These are phyloP conservation scores for Mycena vitilis DNA, from an alignment of 768 basidiomycete genomes.

Conservation along the genomic window DNA sequence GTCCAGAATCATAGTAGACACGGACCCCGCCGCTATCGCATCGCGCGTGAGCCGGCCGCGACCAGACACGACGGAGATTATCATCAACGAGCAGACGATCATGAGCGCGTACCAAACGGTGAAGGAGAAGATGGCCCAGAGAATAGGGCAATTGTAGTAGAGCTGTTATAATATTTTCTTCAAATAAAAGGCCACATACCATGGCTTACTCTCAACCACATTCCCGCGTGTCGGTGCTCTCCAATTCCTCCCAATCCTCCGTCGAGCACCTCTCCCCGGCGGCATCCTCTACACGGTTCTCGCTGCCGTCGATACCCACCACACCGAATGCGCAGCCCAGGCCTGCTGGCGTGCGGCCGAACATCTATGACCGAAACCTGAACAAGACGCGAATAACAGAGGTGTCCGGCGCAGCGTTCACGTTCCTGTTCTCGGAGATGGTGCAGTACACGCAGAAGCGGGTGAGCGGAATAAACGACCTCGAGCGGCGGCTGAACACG, in stretches of 20 bases:
- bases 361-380: conserved; percentile 89
- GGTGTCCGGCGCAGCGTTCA: conserved; percentile 85
- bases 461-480: conserved; percentile 93
- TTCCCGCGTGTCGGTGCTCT: conserved; percentile 76
- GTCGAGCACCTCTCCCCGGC: conserved; percentile 67
- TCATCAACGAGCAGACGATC: conserved; percentile 98
- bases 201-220: conserved; percentile 73
- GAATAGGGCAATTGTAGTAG: conserved; percentile 78
- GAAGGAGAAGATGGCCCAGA: conserved; percentile 85
- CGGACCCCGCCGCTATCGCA: conserved; percentile 95
- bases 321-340: conserved; percentile 52
- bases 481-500: conserved; percentile 92
- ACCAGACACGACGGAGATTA: conserved; percentile 94
- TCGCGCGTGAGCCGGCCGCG: conserved; percentile 92
- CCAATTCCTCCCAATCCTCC: conserved; percentile 67
- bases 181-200: background rate
- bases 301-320: conserved; percentile 67
- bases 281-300: conserved; percentile 74
- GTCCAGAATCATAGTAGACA: conserved; percentile 93
- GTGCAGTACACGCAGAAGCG: conserved; percentile 97
- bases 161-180: background rate
- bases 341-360: conserved; percentile 64
- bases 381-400: conserved; percentile 90
- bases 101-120: conserved; percentile 93
- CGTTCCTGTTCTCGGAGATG: conserved; percentile 93